Evolutionary conservation across 192 early-diverging fungal genomes (phyloP), one percentile per base, ranked within the genome.

Genomic region (Geranomyces variabilis): DNA sequence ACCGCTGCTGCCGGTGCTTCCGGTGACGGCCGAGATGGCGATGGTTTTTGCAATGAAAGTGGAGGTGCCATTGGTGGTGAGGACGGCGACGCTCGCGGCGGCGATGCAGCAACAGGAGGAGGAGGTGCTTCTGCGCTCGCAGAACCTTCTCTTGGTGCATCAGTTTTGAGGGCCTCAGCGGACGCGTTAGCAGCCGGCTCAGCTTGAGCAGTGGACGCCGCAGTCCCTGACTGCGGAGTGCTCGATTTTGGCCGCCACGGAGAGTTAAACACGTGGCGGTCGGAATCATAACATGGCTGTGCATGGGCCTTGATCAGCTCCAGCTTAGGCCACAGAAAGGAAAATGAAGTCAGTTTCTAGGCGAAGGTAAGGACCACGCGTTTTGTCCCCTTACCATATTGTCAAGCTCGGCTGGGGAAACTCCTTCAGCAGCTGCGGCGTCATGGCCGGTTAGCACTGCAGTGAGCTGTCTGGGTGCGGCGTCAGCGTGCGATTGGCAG

Each of bases 181-280:
- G 36, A 3, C 3, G 36, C 5, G 3, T 3, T 10, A 10, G 36
- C 36, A 10, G 36, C 36, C 5, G 36, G 10, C 10, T 3, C 36
- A 41, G 3, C 36, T 3, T 3, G 10, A 10, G 36, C 36, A 3
- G 36, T 41, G 36, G 36, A 7, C 10, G 36, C 36, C 36, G 10
- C 36, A 41, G 36, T 41, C 10, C 5, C 5, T 10, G 36, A 10
- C 36, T 3, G 10, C 36, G 36, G 10, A 10, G 10, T 41, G 10
- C 5, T 41, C 36, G 36, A 41, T 10, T 41, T 41, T 41, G 5
- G 36, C 36, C 36, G 24, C 72, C 72, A 74, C 31, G 19, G 8
- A 28, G 46, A 17, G 0, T 12, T 22, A 47, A 74, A 74, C 6
- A 63, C 72, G 0, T 45, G 45, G 15, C 72, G 63, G 9, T 74